A percentile compares a stretch with the other conserved stretches of the same genome.
Conservation (phyloP, 148 eudicot species). For the Linanthus parryae region DNA sequence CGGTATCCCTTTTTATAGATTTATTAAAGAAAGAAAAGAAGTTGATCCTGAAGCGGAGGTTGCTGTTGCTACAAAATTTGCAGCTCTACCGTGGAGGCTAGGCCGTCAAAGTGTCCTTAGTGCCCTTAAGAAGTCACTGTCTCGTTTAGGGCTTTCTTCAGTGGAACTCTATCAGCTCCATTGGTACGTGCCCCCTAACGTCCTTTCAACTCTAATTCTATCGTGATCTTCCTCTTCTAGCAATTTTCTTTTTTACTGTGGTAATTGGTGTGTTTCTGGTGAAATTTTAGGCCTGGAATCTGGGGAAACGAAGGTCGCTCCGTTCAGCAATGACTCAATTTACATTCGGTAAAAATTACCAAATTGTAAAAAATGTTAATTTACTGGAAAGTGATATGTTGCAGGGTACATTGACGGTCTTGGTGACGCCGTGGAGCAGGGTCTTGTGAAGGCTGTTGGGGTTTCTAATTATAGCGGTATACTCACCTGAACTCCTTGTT, state of each 20-base stretch:
- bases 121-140: conserved; percentile 79
- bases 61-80: conserved; percentile 85
- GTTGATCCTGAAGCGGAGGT: conserved; percentile 63
- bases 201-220: too few species aligned
- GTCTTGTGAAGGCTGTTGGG: conserved; percentile 95
- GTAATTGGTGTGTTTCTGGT: conserved; percentile 16
- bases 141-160: conserved; percentile 67
- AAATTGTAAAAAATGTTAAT: conserved; percentile 15
- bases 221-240: too few species aligned
- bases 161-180: conserved; percentile 99
- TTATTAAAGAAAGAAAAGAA: conserved; percentile 77
- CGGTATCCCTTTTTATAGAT: conserved; percentile 29
- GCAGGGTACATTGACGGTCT: conserved; percentile 95
- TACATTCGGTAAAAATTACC: conserved; percentile 3
- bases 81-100: conserved; percentile 98
- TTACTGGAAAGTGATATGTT: conserved; percentile 17
- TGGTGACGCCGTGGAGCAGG: conserved; percentile 94
- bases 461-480: conserved; percentile 94
- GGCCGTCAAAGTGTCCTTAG: conserved; percentile 79
- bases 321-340: conserved; percentile 10
- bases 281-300: conserved; percentile 81
- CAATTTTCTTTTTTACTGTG: too few species aligned
- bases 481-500: too few species aligned
- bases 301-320: conserved; percentile 98
- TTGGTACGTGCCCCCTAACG: conserved; percentile 57